Evolutionary conservation across 202 grass and related monocot genomes (phyloP).

Genomic region (Panicum virgatum): DNA sequence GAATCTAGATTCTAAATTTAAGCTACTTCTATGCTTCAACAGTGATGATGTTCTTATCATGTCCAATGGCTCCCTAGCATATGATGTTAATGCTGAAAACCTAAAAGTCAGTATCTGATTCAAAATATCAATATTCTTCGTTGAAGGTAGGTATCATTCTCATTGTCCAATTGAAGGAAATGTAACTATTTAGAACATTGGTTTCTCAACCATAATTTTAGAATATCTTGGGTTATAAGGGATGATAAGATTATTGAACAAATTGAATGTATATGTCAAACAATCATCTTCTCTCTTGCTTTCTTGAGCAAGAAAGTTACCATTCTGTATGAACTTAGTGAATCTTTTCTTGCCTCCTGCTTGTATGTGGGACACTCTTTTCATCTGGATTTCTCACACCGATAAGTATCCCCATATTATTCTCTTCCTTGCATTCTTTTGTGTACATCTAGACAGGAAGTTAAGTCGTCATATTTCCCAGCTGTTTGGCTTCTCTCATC

Average conservation of each 20-base stretch:
- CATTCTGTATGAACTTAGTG: background rate
- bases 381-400: background rate
- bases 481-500: conserved; percentile 1
- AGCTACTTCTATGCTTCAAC: background rate
- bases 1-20: background rate
- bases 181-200: background rate
- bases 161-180: background rate
- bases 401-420: background rate
- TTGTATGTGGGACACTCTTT: background rate
- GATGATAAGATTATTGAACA: background rate
- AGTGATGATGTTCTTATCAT: background rate
- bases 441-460: background rate
- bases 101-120: too few species aligned
- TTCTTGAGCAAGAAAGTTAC: background rate
- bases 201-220: too few species aligned
- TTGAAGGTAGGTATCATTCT: background rate
- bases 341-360: background rate
- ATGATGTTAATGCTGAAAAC: too few species aligned
- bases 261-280: background rate
- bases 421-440: background rate
- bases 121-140: too few species aligned
- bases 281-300: background rate
- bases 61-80: too few species aligned
- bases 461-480: conserved; percentile 15
- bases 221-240: background rate